Base-by-base conservation (phyloP, 2,329 filamentous ascomycete genomes). In the Pestalotiopsis sp. region DNA sequence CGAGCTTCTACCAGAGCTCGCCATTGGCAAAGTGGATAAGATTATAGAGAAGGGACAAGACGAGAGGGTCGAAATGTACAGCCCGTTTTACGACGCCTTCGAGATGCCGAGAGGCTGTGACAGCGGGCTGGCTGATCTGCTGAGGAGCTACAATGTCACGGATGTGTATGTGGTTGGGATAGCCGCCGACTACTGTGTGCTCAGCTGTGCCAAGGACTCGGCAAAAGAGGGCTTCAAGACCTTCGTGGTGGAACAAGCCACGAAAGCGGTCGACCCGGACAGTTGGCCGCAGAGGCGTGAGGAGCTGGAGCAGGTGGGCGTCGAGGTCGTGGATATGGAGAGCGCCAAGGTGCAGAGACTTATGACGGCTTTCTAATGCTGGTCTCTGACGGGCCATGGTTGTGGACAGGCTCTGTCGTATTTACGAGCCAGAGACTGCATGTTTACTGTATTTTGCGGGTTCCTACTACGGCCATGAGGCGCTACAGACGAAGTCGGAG, bases 141-240 rank as follows among this genome's bases (percentile, higher is more conserved):
- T 99, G 73, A 85, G 79, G 65, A 84, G 83, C 2, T 83, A 82
- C 17, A 83, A 81, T 0, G 83, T 97, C 36, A 94, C 92, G 5
- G 88, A 97, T 78, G 93, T 98, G 5, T 98, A 91, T 78, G 89
- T 96, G 25, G 94, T 94, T 1, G 96, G 96, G 0, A 78, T 99
- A 67, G 95, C 96, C 3, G 91, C 90, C 20, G 96, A 98, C 80
- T 97, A 93, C 79, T 99, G 96, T 78, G 95, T 98, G 67, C 91
- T 90, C 77, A 87, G 82, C 71, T 97, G 94, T 17, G 95, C 95
- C 0, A 81, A 94, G 65, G 93, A 98, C 84, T 91, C 95, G 0
- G 85, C 81, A 2, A 87, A 86, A 71, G 91, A 92, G 74, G 95
- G 95, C 0, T 98, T 96, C 77, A 83, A 80, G 73, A 92, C 92